A percentile compares a stretch with the other conserved stretches of the same genome.
Evolutionary conservation across 495 filamentous ascomycete genomes (phyloP).

Genomic region (Aspergillus mulundensis): DNA sequence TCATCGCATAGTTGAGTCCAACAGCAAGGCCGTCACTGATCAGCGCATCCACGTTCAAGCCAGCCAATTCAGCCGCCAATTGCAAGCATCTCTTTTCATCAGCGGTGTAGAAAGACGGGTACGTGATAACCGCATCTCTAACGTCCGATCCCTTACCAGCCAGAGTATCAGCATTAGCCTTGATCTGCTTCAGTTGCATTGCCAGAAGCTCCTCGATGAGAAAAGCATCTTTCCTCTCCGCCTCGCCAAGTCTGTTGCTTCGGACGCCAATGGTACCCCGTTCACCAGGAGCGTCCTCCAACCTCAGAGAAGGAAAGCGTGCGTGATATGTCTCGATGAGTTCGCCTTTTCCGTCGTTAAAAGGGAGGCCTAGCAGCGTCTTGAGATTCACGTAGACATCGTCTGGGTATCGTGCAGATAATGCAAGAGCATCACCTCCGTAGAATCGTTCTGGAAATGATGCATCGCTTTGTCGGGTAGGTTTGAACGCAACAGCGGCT

Average conservation of each 20-base stretch:
- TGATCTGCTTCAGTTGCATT: slow-evolving; percentile 91
- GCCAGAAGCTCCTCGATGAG: slow-evolving; percentile 90
- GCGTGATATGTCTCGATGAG: slow-evolving; percentile 61
- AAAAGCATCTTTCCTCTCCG: slow-evolving; percentile 65
- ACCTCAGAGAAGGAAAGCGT: slow-evolving; percentile 62
- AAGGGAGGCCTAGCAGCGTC: slow-evolving; percentile 68
- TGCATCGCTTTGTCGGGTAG: slow-evolving; percentile 54
- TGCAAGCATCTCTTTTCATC: slow-evolving; percentile 82
- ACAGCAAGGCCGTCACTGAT: slow-evolving; percentile 91
- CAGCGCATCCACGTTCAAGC: slow-evolving; percentile 76
- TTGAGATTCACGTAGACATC: slow-evolving; percentile 96
- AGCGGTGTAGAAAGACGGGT: slow-evolving; percentile 84
- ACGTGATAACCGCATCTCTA: slow-evolving; percentile 79
- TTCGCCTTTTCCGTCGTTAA: slow-evolving; percentile 49
- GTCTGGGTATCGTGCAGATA: slow-evolving; percentile 81
- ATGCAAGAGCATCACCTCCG: slow-evolving; percentile 83
- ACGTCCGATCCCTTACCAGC: slow-evolving; percentile 75
- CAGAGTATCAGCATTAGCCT: slow-evolving; percentile 76
- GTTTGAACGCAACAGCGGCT: slow-evolving; percentile 92
- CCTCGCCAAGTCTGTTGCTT: slow-evolving; percentile 63
- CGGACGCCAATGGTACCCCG: slow-evolving; percentile 71
- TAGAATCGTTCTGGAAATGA: slow-evolving; percentile 85
- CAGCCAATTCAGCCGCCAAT: slow-evolving; percentile 80
- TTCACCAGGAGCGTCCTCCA: slow-evolving; percentile 44
- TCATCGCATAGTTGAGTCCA: slow-evolving; percentile 91